Base-by-base conservation (phyloP, 176 grass and related monocot species). In the Aegilops bicornis region DNA sequence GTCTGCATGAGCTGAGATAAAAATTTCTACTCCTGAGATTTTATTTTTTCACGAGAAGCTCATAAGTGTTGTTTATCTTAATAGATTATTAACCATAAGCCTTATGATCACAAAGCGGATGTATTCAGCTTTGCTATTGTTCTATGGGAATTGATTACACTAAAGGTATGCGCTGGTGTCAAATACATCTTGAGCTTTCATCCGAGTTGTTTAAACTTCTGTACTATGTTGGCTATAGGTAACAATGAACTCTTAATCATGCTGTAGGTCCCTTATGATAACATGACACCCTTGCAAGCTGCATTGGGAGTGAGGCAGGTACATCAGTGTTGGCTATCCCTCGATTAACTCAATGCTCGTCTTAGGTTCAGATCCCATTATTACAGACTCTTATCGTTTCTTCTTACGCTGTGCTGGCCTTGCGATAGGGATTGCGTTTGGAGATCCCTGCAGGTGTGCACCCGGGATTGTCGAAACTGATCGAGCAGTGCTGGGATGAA, bases 111-210 rank as follows among this genome's bases (percentile, higher is more conserved):
- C 68, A 98, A 95, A 86, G 93, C 93, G 45, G 96, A 98, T 87
- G 90, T 98, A 27, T 98, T 98, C 84, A 98, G 96, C 88, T 98
- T 98, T 92, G 91, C 93, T 68, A 94, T 98, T 83, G 90, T 98
- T 68, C 83, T 98, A 10, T 98, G 91, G 96, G 96, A 98, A 61
- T 73, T 98, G 64, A 36, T 66, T 48, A 96, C 96, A 76, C 92
- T 85, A 77, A 94, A 90, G 93, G 96, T 98, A 87, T 48, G 68
- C 42, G 73, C 63, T 88, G 63, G 50, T 64, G 73, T 79, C n/a
- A 45, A 79, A 59, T 36, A 5, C 68, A 75, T 63, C 27, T 74
- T 74, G 83, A 22, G 50, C 48, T 83, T 83, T 56, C 30, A 82
- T 63, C 78, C 23, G 20, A 52, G 59, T 29, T 48, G 10, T 65